These are phyloP conservation scores for Penicillium taxi DNA, from an alignment of 495 filamentous ascomycete species.

Conservation along the genomic window DNA sequence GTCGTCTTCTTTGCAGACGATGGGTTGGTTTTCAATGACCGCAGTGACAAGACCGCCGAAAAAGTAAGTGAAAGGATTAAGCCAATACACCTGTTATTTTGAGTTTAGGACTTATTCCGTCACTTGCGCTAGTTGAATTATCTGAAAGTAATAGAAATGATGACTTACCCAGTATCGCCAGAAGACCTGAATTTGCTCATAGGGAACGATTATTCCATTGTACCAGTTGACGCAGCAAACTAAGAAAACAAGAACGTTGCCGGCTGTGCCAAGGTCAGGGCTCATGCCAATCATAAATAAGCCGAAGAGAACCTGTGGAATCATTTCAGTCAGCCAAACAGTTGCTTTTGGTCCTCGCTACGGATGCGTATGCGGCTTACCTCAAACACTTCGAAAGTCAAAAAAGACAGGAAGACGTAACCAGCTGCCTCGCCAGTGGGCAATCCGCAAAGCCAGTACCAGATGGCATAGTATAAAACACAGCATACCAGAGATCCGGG, in stretches of 20 bases:
- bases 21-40: constrained; percentile 54
- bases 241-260: constrained; percentile 64
- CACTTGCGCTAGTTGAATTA: too few species aligned
- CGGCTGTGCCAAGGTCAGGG: too few species aligned
- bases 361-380: too few species aligned
- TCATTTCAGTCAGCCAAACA: too few species aligned
- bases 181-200: constrained; percentile 67
- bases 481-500: constrained; percentile 66
- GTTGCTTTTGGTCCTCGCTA: too few species aligned
- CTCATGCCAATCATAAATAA: too few species aligned
- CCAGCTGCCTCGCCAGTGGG: constrained; percentile 53
- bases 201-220: constrained; percentile 78
- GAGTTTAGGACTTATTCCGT: too few species aligned
- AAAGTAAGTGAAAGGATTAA: constrained; percentile 78
- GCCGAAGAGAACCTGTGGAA: too few species aligned
- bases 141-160: too few species aligned
- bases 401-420: constrained; percentile 76
- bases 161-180: too few species aligned
- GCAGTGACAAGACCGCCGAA: constrained; percentile 70
- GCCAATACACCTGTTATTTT: constrained; percentile 67
- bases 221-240: constrained; percentile 57
- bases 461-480: constrained; percentile 61
- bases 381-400: constrained; percentile 72
- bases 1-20: constrained; percentile 51
- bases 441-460: constrained; percentile 66